Base-by-base conservation (phyloP, 1,139 yeast species). In the Protomyces arabidopsidicola region DNA sequence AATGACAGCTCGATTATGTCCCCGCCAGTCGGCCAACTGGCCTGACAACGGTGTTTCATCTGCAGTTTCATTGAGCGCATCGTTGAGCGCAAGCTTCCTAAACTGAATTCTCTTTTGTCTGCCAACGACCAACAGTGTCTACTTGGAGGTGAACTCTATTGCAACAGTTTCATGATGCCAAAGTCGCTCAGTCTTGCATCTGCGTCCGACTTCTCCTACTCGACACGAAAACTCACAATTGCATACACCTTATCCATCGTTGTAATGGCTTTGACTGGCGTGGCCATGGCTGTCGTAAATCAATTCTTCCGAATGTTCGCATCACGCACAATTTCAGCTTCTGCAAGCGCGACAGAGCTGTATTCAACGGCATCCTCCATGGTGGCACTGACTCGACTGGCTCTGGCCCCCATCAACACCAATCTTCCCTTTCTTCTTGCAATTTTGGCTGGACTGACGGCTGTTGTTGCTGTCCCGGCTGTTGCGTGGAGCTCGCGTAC, bases 211-310 rank as follows among this genome's bases (percentile, higher is more conserved):
- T 42, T 16, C 24, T 42, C 48, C 0, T 42, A 42, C 22, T 50
- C 53, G 9, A 50, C 36, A 1, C n/a, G 36, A 12, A 50, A n/a
- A 34, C 16, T 50, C 16, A 27, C 35, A 10, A 16, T 50, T n/a
- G 24, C 36, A 6, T 50, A 50, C 35, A 16, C 36, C 16, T 9
- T 31, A 12, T 31, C 60, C 39, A 39, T 55, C 35, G 20, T 18
- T 8, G 5, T 58, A 8, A 31, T 51, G 36, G 62, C 56, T 20
- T n/a, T 58, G 12, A 51, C 62, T 20, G 62, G 62, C 24, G 24
- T 39, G 18, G 53, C 55, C 42, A 51, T 58, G 62, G 42, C 52
- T 20, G 22, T 24, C 34, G 45, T 34, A 9, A 39, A 50, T 16
- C 20, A 16, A 22, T 14, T 58, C n/a, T 18, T 58, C 20, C 14